These are phyloP conservation scores for Funneliformis mosseae DNA, from an alignment of 192 early-diverging fungal species.

Conservation along the genomic window DNA sequence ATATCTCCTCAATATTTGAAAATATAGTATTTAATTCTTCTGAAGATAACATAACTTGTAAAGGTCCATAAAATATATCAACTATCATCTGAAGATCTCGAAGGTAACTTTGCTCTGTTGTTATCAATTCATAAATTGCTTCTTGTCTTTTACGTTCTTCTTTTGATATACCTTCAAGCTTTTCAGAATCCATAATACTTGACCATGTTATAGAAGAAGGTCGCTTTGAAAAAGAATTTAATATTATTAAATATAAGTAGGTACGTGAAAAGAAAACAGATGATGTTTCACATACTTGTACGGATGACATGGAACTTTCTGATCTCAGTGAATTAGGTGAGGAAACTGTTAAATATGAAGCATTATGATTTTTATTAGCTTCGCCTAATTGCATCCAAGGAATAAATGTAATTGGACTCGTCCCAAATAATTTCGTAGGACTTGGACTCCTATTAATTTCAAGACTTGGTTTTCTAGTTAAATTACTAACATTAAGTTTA, in stretches of 20 bases:
- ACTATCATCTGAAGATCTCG: constrained; percentile 72
- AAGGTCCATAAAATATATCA: constrained; percentile 65
- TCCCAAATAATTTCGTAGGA: constrained; percentile 28
- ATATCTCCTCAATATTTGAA: constrained; percentile 77
- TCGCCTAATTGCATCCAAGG: constrained; percentile 19
- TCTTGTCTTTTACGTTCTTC: constrained; percentile 80
- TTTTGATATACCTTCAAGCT: constrained; percentile 47
- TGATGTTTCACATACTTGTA: constrained; percentile 10
- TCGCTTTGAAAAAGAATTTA: neutral
- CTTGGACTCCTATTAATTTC: constrained; percentile 24
- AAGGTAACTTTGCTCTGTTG: constrained; percentile 76
- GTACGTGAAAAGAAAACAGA: neutral
- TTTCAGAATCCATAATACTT: constrained; percentile 38
- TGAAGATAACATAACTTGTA: constrained; percentile 55
- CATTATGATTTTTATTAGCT: neutral
- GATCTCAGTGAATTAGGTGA: neutral
- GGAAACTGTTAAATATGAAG: neutral
- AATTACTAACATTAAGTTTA: neutral
- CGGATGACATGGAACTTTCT: neutral
- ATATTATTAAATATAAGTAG: neutral
- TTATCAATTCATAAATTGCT: constrained; percentile 78
- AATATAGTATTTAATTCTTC: constrained; percentile 75
- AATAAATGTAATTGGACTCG: constrained; percentile 27
- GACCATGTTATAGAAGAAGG: constrained; percentile 6
- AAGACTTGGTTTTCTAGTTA: neutral